A percentile compares a stretch with the other conserved stretches of the same genome.
Conservation (phyloP, 1,139 yeast species). For the Trichomonascaceae sp. region DNA sequence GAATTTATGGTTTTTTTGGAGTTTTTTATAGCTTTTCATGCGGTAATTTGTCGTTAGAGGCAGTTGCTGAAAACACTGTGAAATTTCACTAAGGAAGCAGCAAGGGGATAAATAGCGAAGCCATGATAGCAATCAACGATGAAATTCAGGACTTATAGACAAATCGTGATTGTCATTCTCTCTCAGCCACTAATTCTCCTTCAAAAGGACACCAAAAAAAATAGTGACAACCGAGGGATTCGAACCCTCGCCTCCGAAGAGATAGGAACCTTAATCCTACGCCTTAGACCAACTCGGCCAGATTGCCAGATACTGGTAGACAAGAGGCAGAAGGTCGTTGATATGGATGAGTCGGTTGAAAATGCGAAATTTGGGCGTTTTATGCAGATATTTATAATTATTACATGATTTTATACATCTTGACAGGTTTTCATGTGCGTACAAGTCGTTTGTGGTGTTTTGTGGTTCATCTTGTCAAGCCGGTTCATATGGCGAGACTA, state of each 20-base stretch:
- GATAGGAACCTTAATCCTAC: constrained; percentile 26
- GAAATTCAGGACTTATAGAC: neutral
- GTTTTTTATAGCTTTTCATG: too few relatives aligned
- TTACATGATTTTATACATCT: too few relatives aligned
- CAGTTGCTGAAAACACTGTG: too few relatives aligned
- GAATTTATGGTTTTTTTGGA: neutral
- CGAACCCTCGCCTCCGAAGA: constrained; percentile 29
- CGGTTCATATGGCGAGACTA: too few relatives aligned
- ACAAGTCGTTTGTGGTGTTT: neutral
- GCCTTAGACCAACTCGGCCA: constrained; percentile 30
- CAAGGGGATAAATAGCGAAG: too few relatives aligned
- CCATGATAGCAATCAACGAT: too few relatives aligned
- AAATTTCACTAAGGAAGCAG: too few relatives aligned
- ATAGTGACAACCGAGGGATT: constrained; percentile 27
- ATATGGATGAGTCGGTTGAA: neutral
- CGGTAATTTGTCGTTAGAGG: too few relatives aligned
- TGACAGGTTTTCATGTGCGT: neutral
- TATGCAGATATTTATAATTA: neutral
- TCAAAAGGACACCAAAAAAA: constrained; percentile 10
- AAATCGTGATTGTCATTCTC: neutral
- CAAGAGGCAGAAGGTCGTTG: neutral
- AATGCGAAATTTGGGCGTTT: neutral
- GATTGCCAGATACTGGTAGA: constrained; percentile 17
- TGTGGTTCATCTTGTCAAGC: neutral
- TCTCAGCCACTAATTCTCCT: neutral